phyloP scores from a whole-genome alignment of 306 rosid genomes.

The Vigna angularis region DNA sequence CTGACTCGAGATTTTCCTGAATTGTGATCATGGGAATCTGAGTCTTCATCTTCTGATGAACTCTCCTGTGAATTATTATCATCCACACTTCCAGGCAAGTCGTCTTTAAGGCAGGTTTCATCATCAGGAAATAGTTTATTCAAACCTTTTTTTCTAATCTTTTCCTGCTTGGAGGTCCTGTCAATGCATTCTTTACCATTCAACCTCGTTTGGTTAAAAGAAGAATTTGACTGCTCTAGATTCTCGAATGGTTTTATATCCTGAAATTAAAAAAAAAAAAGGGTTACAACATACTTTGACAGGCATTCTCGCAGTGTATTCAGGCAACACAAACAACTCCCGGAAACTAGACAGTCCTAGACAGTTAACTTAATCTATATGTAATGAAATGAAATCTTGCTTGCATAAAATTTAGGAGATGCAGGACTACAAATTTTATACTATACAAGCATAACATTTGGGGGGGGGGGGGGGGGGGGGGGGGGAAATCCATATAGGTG shows the following conservation, averaged over 20 bases:
- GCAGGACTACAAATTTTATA: not conserved
- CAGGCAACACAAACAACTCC: slow-evolving; percentile 18
- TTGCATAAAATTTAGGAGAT: not conserved
- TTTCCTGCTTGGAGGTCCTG: slow-evolving; percentile 30
- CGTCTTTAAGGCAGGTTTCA: slow-evolving; percentile 18
- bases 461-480: too few relatives aligned
- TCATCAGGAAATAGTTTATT: slow-evolving; percentile 38
- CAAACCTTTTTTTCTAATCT: slow-evolving; percentile 37
- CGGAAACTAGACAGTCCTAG: slow-evolving; percentile 20
- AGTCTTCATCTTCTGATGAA: slow-evolving; percentile 36
- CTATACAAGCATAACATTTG: too few relatives aligned
- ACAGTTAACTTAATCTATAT: slow-evolving; percentile 6
- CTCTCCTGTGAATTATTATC: slow-evolving; percentile 42
- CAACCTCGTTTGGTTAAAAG: slow-evolving; percentile 40
- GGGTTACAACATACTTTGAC: not conserved
- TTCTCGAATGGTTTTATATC: slow-evolving; percentile 45
- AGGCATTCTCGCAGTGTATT: slow-evolving; percentile 23
- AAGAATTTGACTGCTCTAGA: slow-evolving; percentile 18
- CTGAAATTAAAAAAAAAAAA: slow-evolving; percentile 47
- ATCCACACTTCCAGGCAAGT: slow-evolving; percentile 23
- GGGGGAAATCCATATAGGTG: too few relatives aligned
- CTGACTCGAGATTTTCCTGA: slow-evolving; percentile 46
- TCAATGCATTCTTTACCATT: slow-evolving; percentile 39
- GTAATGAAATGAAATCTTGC: not conserved
- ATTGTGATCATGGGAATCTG: slow-evolving; percentile 37